Evolutionary conservation across 2,329 filamentous ascomycete genomes (phyloP), one percentile per base, ranked within the genome.

Genomic region (Ophiobolus disseminans): DNA sequence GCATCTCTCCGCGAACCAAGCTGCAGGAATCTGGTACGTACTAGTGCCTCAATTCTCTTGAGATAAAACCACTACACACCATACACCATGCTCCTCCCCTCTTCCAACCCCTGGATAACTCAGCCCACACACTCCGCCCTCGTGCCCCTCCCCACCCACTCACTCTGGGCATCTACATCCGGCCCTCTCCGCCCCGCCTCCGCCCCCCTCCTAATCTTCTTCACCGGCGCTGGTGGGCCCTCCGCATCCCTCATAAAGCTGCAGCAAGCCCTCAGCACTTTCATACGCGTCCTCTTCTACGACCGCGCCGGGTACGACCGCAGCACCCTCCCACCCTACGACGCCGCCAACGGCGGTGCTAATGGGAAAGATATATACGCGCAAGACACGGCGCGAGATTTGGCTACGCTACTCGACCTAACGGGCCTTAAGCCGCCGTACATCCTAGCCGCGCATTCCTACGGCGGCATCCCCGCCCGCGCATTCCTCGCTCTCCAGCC

Each of bases 301-400:
- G 53, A 56, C 25, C 53, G 53, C 25, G 49, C 49, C 1, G 45
- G 45, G 34, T 53, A 53, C 30, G 40, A 56, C 30, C 38, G 26
- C 17, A 56, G 53, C 35, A 50, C 48, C 3, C 13, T 52, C 10
- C 45, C 48, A 6, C 16, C 36, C 21, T 8, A 9, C 19, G 19
- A 31, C 23, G 16, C 13, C 34, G 19, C 34, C 22, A 17, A n/a
- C n/a, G n/a, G n/a, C n/a, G n/a, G n/a, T n/a, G 2, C 20, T 1
- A 25, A 30, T n/a, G 23, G 20, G 4, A 40, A 42, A 8, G 44
- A 43, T 8, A 50, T 50, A 11, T 22, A 32, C 22, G 40, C 48
- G 4, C 19, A 16, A 17, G 48, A 50, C 26, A 52, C 42, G 14
- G 49, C 45, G 8, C 34, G 26, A 5, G 53, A 56, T 20, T 39